Conservation (phyloP, 73 alveolate species). For the Tetrahymena thermophila region DNA sequence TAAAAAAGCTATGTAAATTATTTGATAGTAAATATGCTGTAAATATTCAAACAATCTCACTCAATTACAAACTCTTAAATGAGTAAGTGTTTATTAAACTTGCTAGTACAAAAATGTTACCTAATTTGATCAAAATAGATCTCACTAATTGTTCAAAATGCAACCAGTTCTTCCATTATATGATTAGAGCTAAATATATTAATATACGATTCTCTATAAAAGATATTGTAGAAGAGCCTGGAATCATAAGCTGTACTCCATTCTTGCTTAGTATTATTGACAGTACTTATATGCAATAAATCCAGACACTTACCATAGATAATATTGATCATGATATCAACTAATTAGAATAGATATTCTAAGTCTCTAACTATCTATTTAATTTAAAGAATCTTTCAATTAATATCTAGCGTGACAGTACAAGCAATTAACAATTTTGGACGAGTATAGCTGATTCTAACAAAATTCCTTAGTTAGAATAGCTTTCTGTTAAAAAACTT, state of each 20-base stretch:
- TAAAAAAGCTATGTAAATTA: neutral
- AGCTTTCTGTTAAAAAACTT: neutral
- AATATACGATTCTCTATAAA: neutral
- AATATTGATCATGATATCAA: neutral
- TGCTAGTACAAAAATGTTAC: neutral
- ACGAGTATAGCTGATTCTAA: neutral
- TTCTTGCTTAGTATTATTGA: neutral
- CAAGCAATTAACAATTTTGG: neutral
- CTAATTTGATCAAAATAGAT: neutral
- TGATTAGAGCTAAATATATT: neutral
- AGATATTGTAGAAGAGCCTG: neutral
- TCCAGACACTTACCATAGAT: neutral
- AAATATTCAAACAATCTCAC: neutral
- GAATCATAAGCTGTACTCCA: neutral
- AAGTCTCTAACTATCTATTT: neutral
- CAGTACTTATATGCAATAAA: neutral
- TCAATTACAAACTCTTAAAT: neutral
- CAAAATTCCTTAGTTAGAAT: neutral
- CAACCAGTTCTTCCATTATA: neutral
- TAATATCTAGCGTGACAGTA: neutral
- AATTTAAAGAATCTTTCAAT: neutral
- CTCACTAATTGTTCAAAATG: neutral
- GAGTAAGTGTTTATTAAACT: neutral
- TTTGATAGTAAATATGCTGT: neutral
- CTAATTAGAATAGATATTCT: neutral